Evolutionary conservation across 2,329 filamentous ascomycete species (phyloP).

Genomic region (Hymenoscyphus occultus): DNA sequence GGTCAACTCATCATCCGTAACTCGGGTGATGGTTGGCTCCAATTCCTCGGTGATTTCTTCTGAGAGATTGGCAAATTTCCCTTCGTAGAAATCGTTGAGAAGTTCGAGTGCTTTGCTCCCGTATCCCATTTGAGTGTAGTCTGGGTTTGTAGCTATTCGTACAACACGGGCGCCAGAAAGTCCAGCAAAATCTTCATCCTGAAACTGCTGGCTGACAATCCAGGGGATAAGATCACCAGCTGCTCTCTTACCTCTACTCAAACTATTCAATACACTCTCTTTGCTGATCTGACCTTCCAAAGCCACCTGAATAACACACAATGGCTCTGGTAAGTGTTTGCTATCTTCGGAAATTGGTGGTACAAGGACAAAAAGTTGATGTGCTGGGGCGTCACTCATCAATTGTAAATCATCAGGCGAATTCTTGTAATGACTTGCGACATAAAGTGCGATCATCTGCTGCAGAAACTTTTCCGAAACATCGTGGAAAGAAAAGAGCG

Average conservation of each 20-base stretch:
- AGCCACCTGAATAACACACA: constrained; percentile 92
- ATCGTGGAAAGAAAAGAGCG: constrained; percentile 95
- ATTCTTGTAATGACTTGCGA: constrained; percentile 97
- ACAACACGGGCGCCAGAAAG: constrained; percentile 90
- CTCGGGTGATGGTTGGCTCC: constrained; percentile 66
- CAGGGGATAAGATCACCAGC: constrained; percentile 94
- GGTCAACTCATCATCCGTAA: constrained; percentile 79
- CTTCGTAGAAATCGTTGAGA: constrained; percentile 89
- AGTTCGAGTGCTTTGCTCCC: constrained; percentile 85
- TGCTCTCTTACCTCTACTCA: constrained; percentile 84
- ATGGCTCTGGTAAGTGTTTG: constrained; percentile 80
- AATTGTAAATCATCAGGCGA: constrained; percentile 96
- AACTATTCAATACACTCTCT: constrained; percentile 84
- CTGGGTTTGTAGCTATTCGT: constrained; percentile 92
- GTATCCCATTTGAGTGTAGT: constrained; percentile 91
- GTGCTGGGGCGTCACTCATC: constrained; percentile 95
- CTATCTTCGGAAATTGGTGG: constrained; percentile 77
- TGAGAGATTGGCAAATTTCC: constrained; percentile 80
- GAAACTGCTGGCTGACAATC: constrained; percentile 97
- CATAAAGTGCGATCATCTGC: constrained; percentile 96
- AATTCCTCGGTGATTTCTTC: constrained; percentile 59
- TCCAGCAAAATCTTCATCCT: constrained; percentile 93
- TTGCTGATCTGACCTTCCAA: constrained; percentile 93
- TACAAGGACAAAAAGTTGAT: constrained; percentile 92
- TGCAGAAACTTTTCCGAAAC: constrained; percentile 97